phyloP scores from a whole-genome alignment of 805 yeast species.

The Candida maris region DNA sequence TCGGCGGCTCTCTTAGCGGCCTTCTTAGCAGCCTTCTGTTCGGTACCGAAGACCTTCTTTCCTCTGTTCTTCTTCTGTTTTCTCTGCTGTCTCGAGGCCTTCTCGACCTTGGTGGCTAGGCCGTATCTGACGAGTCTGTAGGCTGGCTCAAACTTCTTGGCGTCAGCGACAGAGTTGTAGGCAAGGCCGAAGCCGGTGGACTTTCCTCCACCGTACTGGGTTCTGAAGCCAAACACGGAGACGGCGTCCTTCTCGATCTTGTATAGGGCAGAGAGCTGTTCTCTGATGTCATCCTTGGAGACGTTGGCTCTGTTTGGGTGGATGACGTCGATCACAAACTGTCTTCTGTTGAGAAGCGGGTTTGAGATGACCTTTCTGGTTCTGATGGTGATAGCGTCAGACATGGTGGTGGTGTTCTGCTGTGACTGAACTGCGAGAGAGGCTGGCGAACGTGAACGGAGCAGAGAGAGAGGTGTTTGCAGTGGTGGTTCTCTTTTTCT shows the following conservation, averaged over 20 bases:
- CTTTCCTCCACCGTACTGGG: constrained; percentile 99
- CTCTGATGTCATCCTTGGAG: constrained; percentile 98
- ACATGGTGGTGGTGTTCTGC: constrained; percentile 40
- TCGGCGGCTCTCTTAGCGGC: constrained; percentile 89
- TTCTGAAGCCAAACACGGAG: constrained; percentile 98
- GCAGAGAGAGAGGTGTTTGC: not conserved
- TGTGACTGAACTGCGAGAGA: constrained; percentile 1
- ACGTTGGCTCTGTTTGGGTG: constrained; percentile 99
- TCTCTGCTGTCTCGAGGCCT: constrained; percentile 99
- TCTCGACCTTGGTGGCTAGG: constrained; percentile 92
- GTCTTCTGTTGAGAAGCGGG: constrained; percentile 99
- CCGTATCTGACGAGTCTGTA: constrained; percentile 99
- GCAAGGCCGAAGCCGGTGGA: constrained; percentile 99
- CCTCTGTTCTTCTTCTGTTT: constrained; percentile 99
- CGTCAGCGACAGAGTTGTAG: constrained; percentile 96
- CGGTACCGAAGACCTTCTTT: constrained; percentile 98
- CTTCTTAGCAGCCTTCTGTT: constrained; percentile 88
- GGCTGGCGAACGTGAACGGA: no score
- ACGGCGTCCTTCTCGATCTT: constrained; percentile 65
- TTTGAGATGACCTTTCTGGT: constrained; percentile 98
- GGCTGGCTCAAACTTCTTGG: constrained; percentile 97
- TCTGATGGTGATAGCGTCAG: constrained; percentile 99
- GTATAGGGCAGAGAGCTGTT: constrained; percentile 54
- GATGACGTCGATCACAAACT: constrained; percentile 97
- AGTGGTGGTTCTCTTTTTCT: no score